Percentiles rank a stretch among this genome's conserved stretches.
phyloP scores from a whole-genome alignment of 2,329 filamentous ascomycete species.

The Ceratocystis albifundus region DNA sequence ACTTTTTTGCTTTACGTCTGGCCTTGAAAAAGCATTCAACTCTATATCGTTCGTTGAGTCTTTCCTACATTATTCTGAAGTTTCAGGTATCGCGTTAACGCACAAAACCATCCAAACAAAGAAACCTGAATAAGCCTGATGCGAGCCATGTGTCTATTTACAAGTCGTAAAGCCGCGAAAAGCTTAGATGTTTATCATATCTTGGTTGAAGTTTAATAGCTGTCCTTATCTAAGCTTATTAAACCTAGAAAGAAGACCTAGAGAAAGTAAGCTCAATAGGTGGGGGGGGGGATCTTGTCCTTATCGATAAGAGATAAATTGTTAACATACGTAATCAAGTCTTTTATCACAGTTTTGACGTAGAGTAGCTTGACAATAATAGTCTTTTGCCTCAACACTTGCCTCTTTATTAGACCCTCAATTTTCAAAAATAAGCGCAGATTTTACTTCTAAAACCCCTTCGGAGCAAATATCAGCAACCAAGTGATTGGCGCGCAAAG shows the following conservation, averaged over 20 bases:
- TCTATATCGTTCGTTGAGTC: neutral
- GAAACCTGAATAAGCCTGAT: neutral
- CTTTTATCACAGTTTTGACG: conserved; percentile 1
- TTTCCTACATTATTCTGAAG: neutral
- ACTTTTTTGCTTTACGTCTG: neutral
- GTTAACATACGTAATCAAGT: neutral
- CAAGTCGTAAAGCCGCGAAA: too few species aligned
- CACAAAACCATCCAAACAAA: neutral
- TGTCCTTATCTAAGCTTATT: too few species aligned
- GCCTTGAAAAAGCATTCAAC: neutral
- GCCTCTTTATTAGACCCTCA: neutral
- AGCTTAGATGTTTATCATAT: too few species aligned
- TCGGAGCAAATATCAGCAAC: too few species aligned
- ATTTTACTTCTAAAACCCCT: too few species aligned
- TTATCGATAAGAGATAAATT: conserved; percentile 17
- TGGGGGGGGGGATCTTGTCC: conserved; percentile 15
- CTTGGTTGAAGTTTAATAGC: too few species aligned
- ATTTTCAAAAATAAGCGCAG: neutral
- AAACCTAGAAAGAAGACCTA: too few species aligned
- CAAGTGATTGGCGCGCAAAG: too few species aligned
- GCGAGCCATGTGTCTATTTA: too few species aligned
- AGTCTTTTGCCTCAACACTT: neutral
- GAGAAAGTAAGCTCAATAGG: neutral
- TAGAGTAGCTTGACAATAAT: neutral
- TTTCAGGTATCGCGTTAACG: neutral